Evolutionary conservation across 192 early-diverging fungal genomes (phyloP).

Genomic region (Obelidium mucronatum): DNA sequence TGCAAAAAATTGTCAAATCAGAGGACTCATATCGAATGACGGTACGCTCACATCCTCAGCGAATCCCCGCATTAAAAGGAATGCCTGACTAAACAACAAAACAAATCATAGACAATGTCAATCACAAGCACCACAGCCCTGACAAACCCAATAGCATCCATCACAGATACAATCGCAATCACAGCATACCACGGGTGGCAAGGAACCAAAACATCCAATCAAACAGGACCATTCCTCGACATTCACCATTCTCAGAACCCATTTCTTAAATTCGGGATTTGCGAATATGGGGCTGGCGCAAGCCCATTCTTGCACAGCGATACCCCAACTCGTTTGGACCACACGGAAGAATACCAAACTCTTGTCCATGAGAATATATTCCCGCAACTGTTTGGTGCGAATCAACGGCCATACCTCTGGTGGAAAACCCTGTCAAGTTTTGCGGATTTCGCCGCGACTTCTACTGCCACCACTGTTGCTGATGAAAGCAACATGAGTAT

Average conservation of each 20-base stretch:
- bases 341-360: conserved; percentile 29
- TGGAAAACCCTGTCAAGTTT: conserved; percentile 28
- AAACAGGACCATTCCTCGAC: neutral
- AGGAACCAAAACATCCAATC: neutral
- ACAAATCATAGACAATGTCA: conserved; percentile 5
- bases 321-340: conserved; percentile 1
- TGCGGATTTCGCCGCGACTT: conserved; percentile 11
- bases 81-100: neutral
- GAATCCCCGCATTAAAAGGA: too few relatives aligned
- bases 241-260: neutral
- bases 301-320: conserved; percentile 27
- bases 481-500: too few relatives aligned
- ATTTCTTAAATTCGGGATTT: neutral
- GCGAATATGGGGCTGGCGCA: conserved; percentile 34
- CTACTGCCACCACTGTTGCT: neutral
- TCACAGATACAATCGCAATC: conserved; percentile 12
- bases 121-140: conserved; percentile 3
- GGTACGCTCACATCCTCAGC: neutral
- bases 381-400: conserved; percentile 5
- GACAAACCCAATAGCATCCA: neutral
- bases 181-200: conserved; percentile 20
- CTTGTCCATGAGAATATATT: conserved; percentile 5
- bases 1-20: conserved; percentile 7
- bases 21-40: conserved; percentile 33
- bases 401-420: conserved; percentile 11